phyloP scores from a whole-genome alignment of 768 basidiomycete species.

The Hydnomerulius pinastri region DNA sequence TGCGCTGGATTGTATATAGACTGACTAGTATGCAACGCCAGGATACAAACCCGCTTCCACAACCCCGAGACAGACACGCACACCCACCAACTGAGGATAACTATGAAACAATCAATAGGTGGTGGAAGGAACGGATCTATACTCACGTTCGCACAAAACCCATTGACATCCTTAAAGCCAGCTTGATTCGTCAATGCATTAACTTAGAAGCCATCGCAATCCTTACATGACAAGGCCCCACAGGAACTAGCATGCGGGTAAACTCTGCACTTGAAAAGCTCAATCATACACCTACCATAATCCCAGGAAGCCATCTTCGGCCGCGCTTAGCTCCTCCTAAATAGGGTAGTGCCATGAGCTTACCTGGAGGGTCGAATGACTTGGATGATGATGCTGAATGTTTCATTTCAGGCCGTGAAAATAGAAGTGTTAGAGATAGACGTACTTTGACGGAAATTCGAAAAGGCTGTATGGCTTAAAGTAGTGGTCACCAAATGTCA shows the following conservation, averaged over 20 bases:
- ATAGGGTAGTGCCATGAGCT: conserved; percentile 6
- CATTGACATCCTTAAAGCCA: conserved; percentile 51
- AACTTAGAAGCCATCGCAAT: background rate
- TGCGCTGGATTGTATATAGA: background rate
- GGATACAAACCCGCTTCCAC: conserved; percentile 71
- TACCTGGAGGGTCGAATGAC: conserved; percentile 62
- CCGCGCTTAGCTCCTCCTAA: background rate
- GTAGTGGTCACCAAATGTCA: conserved; percentile 30
- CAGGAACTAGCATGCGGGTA: conserved; percentile 37
- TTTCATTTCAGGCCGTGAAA: background rate
- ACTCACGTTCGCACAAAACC: conserved; percentile 63
- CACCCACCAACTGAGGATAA: conserved; percentile 58
- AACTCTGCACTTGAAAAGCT: background rate
- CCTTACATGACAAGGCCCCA: conserved; percentile 66
- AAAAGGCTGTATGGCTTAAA: conserved; percentile 51
- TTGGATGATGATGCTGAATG: conserved; percentile 44
- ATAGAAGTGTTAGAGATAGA: background rate
- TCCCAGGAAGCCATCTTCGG: conserved; percentile 60
- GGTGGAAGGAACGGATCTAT: background rate
- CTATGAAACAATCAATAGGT: conserved; percentile 30
- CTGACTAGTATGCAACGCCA: conserved; percentile 69
- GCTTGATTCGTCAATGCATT: background rate
- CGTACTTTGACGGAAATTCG: conserved; percentile 68
- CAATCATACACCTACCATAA: conserved; percentile 44
- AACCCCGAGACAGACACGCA: conserved; percentile 55